These are phyloP conservation scores for Candida glaebosa DNA, from an alignment of 805 yeast species.

Conservation along the genomic window DNA sequence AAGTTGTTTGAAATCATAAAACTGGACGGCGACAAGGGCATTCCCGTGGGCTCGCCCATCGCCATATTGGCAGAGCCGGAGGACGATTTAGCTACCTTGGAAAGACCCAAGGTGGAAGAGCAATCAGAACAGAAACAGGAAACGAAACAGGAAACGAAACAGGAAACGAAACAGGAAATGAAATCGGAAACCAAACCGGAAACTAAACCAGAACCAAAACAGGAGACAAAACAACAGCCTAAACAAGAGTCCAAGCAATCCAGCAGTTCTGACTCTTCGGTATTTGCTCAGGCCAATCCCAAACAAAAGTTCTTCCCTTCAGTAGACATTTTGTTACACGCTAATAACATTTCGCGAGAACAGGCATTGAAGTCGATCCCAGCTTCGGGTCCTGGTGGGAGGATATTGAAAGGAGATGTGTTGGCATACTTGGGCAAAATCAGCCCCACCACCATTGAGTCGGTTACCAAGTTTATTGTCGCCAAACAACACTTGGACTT, in stretches of 20 bases:
- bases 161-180: constrained; percentile 14
- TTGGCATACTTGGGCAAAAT: constrained; percentile 78
- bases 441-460: constrained; percentile 48
- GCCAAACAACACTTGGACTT: constrained; percentile 65
- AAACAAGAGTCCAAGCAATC: constrained; percentile 12
- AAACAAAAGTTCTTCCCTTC: constrained; percentile 73
- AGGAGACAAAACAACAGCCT: constrained; percentile 10
- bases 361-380: constrained; percentile 71
- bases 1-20: constrained; percentile 68
- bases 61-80: constrained; percentile 86
- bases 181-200: constrained; percentile 12
- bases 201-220: constrained; percentile 13
- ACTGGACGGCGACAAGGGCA: constrained; percentile 73
- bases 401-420: constrained; percentile 88
- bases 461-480: constrained; percentile 55
- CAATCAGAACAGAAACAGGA: constrained; percentile 8
- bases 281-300: constrained; percentile 53
- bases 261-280: constrained; percentile 1
- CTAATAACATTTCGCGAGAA: constrained; percentile 57
- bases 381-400: constrained; percentile 88
- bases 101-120: constrained; percentile 48
- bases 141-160: constrained; percentile 14
- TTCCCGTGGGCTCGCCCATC: constrained; percentile 85
- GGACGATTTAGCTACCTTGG: constrained; percentile 70
- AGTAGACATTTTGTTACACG: constrained; percentile 61